phyloP scores from a whole-genome alignment of 257 asterid species.

The Pogostemon cablin region DNA sequence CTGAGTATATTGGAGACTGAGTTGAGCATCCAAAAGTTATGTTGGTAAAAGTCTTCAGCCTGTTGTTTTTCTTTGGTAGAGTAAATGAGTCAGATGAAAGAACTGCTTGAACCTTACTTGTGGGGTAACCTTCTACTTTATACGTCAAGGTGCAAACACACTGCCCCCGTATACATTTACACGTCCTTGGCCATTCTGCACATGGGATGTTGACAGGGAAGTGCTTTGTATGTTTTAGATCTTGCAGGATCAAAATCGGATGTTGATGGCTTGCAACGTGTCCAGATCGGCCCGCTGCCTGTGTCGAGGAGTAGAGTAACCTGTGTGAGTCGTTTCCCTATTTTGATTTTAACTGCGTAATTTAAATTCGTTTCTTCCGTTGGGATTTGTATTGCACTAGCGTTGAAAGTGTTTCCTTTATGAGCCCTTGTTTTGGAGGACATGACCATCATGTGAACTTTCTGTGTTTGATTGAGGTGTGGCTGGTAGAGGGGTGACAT shows the following conservation, averaged over 20 bases:
- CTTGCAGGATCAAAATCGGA: neutral
- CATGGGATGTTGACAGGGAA: constrained; percentile 23
- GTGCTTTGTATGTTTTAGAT: constrained; percentile 22
- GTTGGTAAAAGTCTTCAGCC: constrained; percentile 9
- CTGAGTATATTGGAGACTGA: constrained; percentile 25
- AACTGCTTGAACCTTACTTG: neutral
- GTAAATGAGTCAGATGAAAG: constrained; percentile 25
- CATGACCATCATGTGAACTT: constrained; percentile 21
- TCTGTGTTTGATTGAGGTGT: constrained; percentile 32
- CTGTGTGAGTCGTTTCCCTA: constrained; percentile 22
- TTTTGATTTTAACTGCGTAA: constrained; percentile 23
- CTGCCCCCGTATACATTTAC: constrained; percentile 11
- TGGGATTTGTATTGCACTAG: constrained; percentile 19
- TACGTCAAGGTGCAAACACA: constrained; percentile 27
- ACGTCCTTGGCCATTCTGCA: constrained; percentile 1
- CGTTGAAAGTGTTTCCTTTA: neutral
- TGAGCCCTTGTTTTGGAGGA: constrained; percentile 27
- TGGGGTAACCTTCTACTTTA: neutral
- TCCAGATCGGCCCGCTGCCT: constrained; percentile 34
- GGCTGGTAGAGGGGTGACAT: constrained; percentile 33
- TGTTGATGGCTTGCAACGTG: constrained; percentile 9
- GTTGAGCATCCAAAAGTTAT: constrained; percentile 33
- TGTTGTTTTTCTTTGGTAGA: neutral
- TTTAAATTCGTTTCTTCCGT: neutral
- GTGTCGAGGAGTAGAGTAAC: constrained; percentile 33